phyloP scores from a whole-genome alignment of 139 green algal species.

The Yamagishiella unicocca region DNA sequence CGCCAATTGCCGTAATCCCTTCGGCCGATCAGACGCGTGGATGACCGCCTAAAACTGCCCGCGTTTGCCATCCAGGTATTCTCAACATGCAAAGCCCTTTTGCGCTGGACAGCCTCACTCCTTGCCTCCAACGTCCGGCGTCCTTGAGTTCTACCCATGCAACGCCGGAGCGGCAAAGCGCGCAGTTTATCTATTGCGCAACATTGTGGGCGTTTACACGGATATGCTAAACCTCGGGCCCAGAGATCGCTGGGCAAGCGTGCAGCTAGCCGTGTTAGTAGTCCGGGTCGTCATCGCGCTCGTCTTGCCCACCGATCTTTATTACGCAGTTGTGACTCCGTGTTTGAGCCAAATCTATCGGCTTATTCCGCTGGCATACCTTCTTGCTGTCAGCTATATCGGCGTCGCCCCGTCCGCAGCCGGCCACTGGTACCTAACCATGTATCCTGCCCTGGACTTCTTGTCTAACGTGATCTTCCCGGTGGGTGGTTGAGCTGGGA shows the following conservation, averaged over 20 bases:
- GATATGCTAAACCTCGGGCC: not conserved
- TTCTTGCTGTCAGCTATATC: not conserved
- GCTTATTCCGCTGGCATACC: not conserved
- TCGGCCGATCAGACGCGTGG: no score
- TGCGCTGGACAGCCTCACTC: not conserved
- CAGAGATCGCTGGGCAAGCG: not conserved
- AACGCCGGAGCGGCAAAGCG: not conserved
- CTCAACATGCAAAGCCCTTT: slow-evolving; percentile 15
- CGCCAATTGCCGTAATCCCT: no score
- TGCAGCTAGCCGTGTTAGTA: not conserved
- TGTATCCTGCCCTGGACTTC: not conserved
- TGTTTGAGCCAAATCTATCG: not conserved
- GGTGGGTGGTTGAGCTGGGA: slow-evolving; percentile 7
- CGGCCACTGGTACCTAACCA: not conserved
- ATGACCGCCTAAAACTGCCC: no score
- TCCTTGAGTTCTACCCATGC: not conserved
- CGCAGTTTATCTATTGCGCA: not conserved
- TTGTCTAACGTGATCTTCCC: slow-evolving; percentile 2
- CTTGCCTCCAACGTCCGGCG: not conserved
- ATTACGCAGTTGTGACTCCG: not conserved
- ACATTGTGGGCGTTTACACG: not conserved
- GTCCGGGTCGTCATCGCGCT: not conserved
- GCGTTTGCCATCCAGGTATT: not conserved
- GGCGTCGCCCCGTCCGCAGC: not conserved
- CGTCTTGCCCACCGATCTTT: not conserved